These are phyloP conservation scores for Pseudogymnoascus pannorum DNA, from an alignment of 2,329 filamentous ascomycete genomes.

Conservation along the genomic window DNA sequence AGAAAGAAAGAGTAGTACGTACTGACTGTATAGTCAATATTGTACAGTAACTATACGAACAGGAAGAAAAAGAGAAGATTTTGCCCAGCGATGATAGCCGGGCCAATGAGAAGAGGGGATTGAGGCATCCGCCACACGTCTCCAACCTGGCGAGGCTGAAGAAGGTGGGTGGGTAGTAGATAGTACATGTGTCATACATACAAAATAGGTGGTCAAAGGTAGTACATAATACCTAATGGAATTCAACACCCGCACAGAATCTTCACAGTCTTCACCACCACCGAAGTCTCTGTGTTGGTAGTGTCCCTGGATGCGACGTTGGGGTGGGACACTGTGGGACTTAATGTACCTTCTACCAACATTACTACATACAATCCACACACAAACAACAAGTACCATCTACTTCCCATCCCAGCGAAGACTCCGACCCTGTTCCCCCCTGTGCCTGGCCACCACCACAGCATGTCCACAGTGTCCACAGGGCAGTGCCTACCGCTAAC, in stretches of 20 bases:
- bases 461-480: neutral
- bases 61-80: neutral
- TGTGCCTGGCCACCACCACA: neutral
- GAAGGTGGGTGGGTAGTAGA: neutral
- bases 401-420: neutral
- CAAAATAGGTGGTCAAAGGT: neutral
- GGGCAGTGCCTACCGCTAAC: neutral
- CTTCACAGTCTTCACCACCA: no score
- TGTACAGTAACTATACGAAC: neutral
- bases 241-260: neutral
- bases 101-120: neutral
- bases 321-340: neutral
- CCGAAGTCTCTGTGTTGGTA: neutral
- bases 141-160: neutral
- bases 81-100: conserved; percentile 7
- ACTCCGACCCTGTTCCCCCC: neutral
- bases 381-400: neutral
- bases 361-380: neutral
- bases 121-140: neutral
- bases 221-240: neutral
- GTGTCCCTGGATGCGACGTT: neutral
- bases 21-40: no score
- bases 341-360: neutral
- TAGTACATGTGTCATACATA: neutral
- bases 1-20: no score